Percentiles rank a stretch among this genome's conserved stretches.
phyloP scores from a whole-genome alignment of 2,329 filamentous ascomycete species.

The Chaetomiaceae sp. region DNA sequence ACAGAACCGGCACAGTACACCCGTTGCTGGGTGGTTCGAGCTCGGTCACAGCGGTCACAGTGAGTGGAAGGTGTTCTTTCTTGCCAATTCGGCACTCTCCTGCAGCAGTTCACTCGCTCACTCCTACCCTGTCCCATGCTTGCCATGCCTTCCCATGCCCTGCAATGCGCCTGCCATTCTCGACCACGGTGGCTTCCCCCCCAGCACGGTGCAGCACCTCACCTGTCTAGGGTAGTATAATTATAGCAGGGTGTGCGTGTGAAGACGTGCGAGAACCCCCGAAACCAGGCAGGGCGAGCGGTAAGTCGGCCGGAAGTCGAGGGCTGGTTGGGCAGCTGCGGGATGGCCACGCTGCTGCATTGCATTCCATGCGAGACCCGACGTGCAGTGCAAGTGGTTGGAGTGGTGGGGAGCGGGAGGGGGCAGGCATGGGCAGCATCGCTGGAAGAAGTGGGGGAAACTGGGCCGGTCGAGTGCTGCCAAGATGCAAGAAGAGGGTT shows the following conservation, averaged over 20 bases:
- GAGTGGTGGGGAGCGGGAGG: background rate
- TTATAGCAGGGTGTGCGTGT: slow-evolving; percentile 28
- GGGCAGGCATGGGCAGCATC: background rate
- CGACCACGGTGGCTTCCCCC: slow-evolving; percentile 12
- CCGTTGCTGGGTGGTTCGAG: slow-evolving; percentile 4
- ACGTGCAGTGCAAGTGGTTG: slow-evolving; percentile 5
- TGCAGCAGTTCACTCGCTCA: slow-evolving; percentile 2
- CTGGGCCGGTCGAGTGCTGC: background rate
- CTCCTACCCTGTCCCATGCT: background rate
- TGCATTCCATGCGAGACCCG: slow-evolving; percentile 17
- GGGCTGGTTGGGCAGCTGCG: slow-evolving; percentile 31
- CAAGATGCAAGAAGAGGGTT: slow-evolving; percentile 19
- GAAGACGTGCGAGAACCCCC: slow-evolving; percentile 13
- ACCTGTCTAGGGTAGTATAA: slow-evolving; percentile 25
- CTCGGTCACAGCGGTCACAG: background rate
- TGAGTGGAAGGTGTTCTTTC: background rate
- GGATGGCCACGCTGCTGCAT: slow-evolving; percentile 20
- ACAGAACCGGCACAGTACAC: background rate
- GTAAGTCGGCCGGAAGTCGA: slow-evolving; percentile 29
- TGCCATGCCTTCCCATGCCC: background rate
- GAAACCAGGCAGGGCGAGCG: slow-evolving; percentile 22
- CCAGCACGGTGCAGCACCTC: background rate
- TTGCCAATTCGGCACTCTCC: slow-evolving; percentile 10
- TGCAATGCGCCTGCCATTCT: slow-evolving; percentile 8
- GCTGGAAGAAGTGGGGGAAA: slow-evolving; percentile 4